A percentile compares a stretch with the other conserved stretches of the same genome.
Conservation (phyloP, 179 eudicot genomes). For the Spergularia azorica region DNA sequence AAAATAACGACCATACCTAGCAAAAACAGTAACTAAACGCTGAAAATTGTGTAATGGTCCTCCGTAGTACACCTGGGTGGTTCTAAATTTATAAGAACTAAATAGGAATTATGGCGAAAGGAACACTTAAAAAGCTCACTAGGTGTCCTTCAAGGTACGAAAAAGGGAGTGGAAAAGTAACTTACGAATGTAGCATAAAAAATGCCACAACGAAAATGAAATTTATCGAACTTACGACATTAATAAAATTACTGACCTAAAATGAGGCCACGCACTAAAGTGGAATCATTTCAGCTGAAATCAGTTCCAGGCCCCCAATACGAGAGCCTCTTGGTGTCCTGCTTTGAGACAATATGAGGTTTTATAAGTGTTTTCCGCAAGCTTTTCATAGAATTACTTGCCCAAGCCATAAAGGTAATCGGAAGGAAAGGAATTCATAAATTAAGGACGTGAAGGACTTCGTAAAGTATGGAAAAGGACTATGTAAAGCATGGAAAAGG, state of each 20-base stretch:
- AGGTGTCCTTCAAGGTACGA: constrained; percentile 25
- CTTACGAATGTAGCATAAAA: constrained; percentile 46
- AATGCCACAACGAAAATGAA: constrained; percentile 60
- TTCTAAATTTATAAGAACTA: constrained; percentile 15
- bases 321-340: constrained; percentile 96
- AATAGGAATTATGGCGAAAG: constrained; percentile 19
- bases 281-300: constrained; percentile 96
- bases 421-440: constrained; percentile 62
- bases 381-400: constrained; percentile 47
- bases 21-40: constrained; percentile 15
- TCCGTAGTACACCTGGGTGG: not conserved
- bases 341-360: constrained; percentile 86
- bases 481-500: constrained; percentile 45
- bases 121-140: constrained; percentile 20
- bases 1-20: not conserved
- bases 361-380: constrained; percentile 58
- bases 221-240: constrained; percentile 49
- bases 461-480: constrained; percentile 47
- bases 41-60: constrained; percentile 1
- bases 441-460: constrained; percentile 51
- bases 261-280: constrained; percentile 85
- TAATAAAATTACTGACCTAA: constrained; percentile 87
- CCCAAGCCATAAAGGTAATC: constrained; percentile 65
- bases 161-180: constrained; percentile 40
- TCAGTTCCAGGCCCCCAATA: constrained; percentile 97